Conservation (phyloP, 2,329 filamentous ascomycete species). For the Parascedosporium putredinis region DNA sequence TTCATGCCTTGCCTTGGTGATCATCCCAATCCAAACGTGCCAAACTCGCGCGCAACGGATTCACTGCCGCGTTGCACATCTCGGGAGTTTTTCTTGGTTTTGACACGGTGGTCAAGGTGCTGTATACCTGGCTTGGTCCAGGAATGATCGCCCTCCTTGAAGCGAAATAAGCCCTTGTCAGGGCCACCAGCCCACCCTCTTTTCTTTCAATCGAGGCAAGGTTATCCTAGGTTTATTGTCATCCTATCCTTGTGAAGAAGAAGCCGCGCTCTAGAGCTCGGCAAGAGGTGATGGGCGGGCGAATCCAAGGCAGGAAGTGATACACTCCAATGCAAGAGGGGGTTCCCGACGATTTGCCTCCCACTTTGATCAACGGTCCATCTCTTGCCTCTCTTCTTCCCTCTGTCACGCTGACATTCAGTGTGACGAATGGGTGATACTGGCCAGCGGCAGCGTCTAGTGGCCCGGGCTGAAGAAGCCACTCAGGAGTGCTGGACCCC, state of each 20-base stretch:
- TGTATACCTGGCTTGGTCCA: neutral
- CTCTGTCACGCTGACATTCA: no score
- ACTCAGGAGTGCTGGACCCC: neutral
- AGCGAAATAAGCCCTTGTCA: neutral
- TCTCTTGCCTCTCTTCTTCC: no score
- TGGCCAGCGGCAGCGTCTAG: neutral
- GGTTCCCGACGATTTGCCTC: no score
- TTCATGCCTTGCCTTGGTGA: slow-evolving; percentile 8
- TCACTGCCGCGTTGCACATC: slow-evolving; percentile 9
- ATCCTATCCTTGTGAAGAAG: neutral
- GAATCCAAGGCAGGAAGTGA: no score
- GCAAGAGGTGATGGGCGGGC: no score
- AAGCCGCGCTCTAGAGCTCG: no score
- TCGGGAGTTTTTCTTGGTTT: slow-evolving; percentile 6
- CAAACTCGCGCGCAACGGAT: slow-evolving; percentile 1
- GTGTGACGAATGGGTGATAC: neutral
- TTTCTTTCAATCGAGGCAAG: no score
- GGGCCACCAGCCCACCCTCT: no score
- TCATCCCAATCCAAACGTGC: neutral
- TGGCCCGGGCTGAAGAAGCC: neutral
- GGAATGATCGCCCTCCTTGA: neutral
- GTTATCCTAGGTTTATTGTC: no score
- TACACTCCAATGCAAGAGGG: no score
- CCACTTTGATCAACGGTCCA: no score
- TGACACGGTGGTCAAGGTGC: neutral